Evolutionary conservation across 371 early-diverging fungal genomes (phyloP).

Genomic region (Dichotomocladium elegans): DNA sequence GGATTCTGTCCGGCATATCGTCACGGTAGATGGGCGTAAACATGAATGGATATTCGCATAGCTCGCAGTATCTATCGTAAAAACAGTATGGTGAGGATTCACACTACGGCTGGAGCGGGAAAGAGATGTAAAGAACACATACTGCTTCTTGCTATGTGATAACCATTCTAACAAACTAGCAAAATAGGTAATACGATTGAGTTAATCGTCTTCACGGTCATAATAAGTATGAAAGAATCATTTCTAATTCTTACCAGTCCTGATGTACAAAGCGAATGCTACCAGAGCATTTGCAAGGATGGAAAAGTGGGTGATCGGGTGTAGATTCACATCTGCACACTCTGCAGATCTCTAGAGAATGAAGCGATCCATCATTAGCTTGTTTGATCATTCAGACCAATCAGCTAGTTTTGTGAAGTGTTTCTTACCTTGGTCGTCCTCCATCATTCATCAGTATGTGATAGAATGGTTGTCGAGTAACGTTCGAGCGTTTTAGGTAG

Average conservation of each 20-base stretch:
- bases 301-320: slow-evolving; percentile 75
- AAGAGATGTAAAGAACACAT: slow-evolving; percentile 10
- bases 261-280: slow-evolving; percentile 88
- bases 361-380: too few species aligned
- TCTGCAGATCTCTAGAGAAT: slow-evolving; percentile 69
- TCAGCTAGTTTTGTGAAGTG: background rate
- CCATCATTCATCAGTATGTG: slow-evolving; percentile 17
- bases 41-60: slow-evolving; percentile 71
- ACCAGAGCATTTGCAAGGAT: slow-evolving; percentile 93
- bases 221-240: background rate
- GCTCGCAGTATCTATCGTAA: slow-evolving; percentile 65
- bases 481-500: too few species aligned
- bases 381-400: background rate
- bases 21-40: slow-evolving; percentile 75
- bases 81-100: background rate
- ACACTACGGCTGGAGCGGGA: too few species aligned
- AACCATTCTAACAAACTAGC: slow-evolving; percentile 82
- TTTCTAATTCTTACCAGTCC: slow-evolving; percentile 54
- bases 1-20: slow-evolving; percentile 71
- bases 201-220: background rate
- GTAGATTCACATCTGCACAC: slow-evolving; percentile 82
- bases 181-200: background rate
- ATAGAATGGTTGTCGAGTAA: too few species aligned
- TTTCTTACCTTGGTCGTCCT: slow-evolving; percentile 19
- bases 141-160: slow-evolving; percentile 76